These are phyloP conservation scores for Nicotiana tabacum DNA, from an alignment of 257 asterid genomes.

Conservation along the genomic window DNA sequence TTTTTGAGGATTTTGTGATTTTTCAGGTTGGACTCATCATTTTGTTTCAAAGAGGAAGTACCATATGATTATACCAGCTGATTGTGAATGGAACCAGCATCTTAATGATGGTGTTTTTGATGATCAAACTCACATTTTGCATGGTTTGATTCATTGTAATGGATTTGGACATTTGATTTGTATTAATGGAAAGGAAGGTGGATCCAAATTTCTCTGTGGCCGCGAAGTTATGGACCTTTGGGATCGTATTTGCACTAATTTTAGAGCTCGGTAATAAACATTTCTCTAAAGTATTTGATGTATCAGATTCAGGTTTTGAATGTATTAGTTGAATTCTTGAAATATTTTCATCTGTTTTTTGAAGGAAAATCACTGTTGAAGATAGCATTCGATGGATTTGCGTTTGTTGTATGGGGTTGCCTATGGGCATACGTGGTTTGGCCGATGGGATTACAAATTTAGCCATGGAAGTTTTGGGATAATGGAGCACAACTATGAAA, in stretches of 20 bases:
- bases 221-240: conserved; percentile 79
- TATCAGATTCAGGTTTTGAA: background rate
- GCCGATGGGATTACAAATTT: conserved; percentile 85
- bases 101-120: conserved; percentile 51
- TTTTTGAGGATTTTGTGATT: background rate
- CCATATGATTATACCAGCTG: conserved; percentile 74
- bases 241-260: conserved; percentile 74
- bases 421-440: conserved; percentile 89
- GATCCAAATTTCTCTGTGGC: conserved; percentile 58
- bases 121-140: conserved; percentile 61
- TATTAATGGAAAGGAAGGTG: conserved; percentile 83
- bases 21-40: conserved; percentile 86
- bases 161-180: conserved; percentile 84
- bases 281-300: background rate
- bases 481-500: conserved; percentile 54
- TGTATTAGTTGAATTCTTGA: conserved; percentile 8
- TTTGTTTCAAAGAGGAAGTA: conserved; percentile 78
- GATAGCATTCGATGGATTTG: conserved; percentile 74
- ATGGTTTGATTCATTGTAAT: conserved; percentile 83
- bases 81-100: conserved; percentile 65
- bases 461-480: conserved; percentile 89
- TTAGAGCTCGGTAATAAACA: conserved; percentile 46
- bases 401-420: conserved; percentile 79
- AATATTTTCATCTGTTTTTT: conserved; percentile 5
- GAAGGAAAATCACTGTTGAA: conserved; percentile 73